Percentiles rank a stretch among this genome's conserved stretches.
These are phyloP conservation scores for Phytophthora vignae DNA, from an alignment of 352 stramenopile species.

Conservation along the genomic window DNA sequence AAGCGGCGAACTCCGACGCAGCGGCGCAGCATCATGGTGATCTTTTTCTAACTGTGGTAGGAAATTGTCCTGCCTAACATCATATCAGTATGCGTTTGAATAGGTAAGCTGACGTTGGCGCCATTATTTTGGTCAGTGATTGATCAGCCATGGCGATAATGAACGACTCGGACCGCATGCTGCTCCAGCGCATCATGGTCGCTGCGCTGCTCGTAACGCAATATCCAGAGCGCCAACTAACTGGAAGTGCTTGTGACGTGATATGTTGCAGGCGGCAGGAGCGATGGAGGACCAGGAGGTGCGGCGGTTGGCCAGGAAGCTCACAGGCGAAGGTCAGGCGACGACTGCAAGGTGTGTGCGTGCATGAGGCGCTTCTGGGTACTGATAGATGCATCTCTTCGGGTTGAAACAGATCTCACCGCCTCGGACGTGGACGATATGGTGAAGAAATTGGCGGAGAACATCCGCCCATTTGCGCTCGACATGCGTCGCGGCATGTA, in stretches of 20 bases:
- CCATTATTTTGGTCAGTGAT: constrained; percentile 16
- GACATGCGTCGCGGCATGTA: constrained; percentile 81
- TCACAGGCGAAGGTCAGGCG: constrained; percentile 71
- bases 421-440: constrained; percentile 70
- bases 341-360: background rate
- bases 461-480: constrained; percentile 70
- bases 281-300: constrained; percentile 76
- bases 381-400: background rate
- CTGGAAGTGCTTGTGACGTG: background rate
- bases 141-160: constrained; percentile 46
- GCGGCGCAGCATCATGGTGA: constrained; percentile 32
- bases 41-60: constrained; percentile 24
- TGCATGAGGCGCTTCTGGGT: background rate
- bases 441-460: constrained; percentile 64
- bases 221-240: background rate
- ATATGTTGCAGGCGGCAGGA: constrained; percentile 53
- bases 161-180: constrained; percentile 76
- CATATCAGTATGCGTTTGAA: constrained; percentile 4
- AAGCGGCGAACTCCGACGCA: constrained; percentile 28
- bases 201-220: background rate
- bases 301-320: constrained; percentile 52
- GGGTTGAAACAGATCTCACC: constrained; percentile 46
- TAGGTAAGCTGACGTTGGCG: constrained; percentile 20
- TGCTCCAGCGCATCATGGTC: constrained; percentile 82
- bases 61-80: background rate